A percentile compares a stretch with the other conserved stretches of the same genome.
phyloP scores from a whole-genome alignment of 2,329 filamentous ascomycete genomes.

The Blastomyces percursus region DNA sequence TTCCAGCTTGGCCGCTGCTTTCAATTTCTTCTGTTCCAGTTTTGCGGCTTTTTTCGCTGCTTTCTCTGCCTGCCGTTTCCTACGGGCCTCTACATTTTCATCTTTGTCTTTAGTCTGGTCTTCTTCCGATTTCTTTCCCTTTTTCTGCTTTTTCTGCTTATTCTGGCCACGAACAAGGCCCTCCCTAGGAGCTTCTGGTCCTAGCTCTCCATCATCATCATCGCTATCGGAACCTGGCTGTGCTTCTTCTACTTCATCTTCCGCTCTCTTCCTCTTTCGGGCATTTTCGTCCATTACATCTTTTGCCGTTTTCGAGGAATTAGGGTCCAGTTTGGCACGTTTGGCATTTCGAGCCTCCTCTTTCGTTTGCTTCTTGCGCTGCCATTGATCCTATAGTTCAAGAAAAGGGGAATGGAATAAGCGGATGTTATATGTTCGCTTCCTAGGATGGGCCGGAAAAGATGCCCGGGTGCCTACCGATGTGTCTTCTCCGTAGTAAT shows the following conservation, averaged over 20 bases:
- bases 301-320: slow-evolving; percentile 80
- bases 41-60: slow-evolving; percentile 36
- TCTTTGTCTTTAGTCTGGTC: slow-evolving; percentile 13
- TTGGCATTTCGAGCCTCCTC: slow-evolving; percentile 73
- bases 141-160: slow-evolving; percentile 41
- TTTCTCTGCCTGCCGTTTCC: slow-evolving; percentile 25
- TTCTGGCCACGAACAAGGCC: slow-evolving; percentile 46
- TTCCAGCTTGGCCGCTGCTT: slow-evolving; percentile 33
- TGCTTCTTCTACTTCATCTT: slow-evolving; percentile 37
- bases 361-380: slow-evolving; percentile 90
- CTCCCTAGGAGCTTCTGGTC: slow-evolving; percentile 46
- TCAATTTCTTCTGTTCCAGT: slow-evolving; percentile 43
- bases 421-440: not conserved
- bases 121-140: slow-evolving; percentile 25
- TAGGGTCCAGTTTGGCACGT: slow-evolving; percentile 80
- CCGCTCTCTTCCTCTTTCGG: slow-evolving; percentile 65
- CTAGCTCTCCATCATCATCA: slow-evolving; percentile 36
- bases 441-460: not conserved
- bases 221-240: slow-evolving; percentile 37
- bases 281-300: slow-evolving; percentile 84
- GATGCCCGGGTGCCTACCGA: slow-evolving; percentile 48
- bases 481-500: slow-evolving; percentile 79
- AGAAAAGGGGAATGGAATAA: slow-evolving; percentile 9
- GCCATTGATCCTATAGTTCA: slow-evolving; percentile 69
- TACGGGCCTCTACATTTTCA: slow-evolving; percentile 8